Evolutionary conservation across 441 rosid genomes (phyloP).

Genomic region (Viola pubescens): DNA sequence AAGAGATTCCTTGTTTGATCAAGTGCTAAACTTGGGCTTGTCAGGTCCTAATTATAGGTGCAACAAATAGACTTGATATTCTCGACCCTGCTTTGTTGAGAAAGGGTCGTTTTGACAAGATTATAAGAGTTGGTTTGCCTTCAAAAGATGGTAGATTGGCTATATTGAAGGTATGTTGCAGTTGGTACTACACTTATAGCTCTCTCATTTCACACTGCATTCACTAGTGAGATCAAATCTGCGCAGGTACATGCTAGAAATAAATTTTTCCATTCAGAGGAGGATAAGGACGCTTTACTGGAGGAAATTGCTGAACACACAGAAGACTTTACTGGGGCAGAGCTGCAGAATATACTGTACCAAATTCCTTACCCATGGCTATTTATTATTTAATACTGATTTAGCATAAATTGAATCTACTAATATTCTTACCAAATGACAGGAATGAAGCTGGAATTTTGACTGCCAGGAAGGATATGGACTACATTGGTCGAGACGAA

Average conservation of each 20-base stretch:
- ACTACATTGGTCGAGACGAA: slow-evolving; percentile 80
- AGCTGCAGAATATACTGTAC: slow-evolving; percentile 93
- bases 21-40: slow-evolving; percentile 26
- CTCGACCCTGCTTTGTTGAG: slow-evolving; percentile 96
- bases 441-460: slow-evolving; percentile 99
- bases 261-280: slow-evolving; percentile 78
- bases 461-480: slow-evolving; percentile 94
- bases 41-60: slow-evolving; percentile 92
- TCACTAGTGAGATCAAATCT: slow-evolving; percentile 17
- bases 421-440: slow-evolving; percentile 24
- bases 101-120: slow-evolving; percentile 98
- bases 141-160: slow-evolving; percentile 90
- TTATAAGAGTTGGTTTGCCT: slow-evolving; percentile 91
- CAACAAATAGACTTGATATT: slow-evolving; percentile 92
- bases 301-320: slow-evolving; percentile 77
- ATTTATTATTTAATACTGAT: slow-evolving; percentile 3
- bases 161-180: slow-evolving; percentile 61
- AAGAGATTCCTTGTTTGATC: slow-evolving; percentile 8
- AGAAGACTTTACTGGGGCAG: slow-evolving; percentile 95
- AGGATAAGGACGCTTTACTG: slow-evolving; percentile 62
- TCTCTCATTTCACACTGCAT: slow-evolving; percentile 12
- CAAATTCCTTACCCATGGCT: slow-evolving; percentile 10
- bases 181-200: slow-evolving; percentile 9
- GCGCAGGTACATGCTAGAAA: slow-evolving; percentile 93
- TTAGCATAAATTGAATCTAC: slow-evolving; percentile 20